Conservation (phyloP, 176 grass and related monocot species). For the Oryza glaberrima region DNA sequence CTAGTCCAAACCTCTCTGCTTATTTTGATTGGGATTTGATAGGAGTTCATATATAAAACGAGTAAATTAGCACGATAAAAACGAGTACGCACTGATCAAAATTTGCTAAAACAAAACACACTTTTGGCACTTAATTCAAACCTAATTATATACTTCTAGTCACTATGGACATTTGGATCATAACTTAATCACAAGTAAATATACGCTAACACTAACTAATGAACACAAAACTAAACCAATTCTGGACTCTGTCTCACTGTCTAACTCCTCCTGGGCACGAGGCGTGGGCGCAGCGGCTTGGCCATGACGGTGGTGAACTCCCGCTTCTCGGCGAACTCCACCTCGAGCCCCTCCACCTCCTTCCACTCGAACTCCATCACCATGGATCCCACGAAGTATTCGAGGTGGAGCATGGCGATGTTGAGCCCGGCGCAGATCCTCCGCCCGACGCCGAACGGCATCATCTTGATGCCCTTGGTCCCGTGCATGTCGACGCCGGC, state of each 20-base stretch:
- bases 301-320: conserved; percentile 57
- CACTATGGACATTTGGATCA: background rate
- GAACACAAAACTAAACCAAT: background rate
- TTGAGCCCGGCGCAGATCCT: conserved; percentile 49
- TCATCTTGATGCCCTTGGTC: conserved; percentile 57
- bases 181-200: background rate
- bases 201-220: background rate
- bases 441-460: conserved; percentile 58
- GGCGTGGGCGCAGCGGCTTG: conserved; percentile 38
- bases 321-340: conserved; percentile 45
- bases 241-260: background rate
- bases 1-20: too few species aligned
- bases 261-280: conserved; percentile 29
- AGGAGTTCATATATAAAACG: too few species aligned
- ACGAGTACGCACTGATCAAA: too few species aligned
- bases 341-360: conserved; percentile 36
- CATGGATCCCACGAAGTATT: conserved; percentile 61
- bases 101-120: too few species aligned
- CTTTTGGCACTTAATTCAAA: too few species aligned
- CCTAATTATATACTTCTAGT: background rate
- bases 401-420: conserved; percentile 50
- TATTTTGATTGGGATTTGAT: too few species aligned
- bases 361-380: conserved; percentile 57
- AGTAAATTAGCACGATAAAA: too few species aligned
- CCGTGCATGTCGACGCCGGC: conserved; percentile 45